A percentile compares a stretch with the other conserved stretches of the same genome.
Conservation (phyloP, 208 protist genomes). For the Trypanosoma cruzi region DNA sequence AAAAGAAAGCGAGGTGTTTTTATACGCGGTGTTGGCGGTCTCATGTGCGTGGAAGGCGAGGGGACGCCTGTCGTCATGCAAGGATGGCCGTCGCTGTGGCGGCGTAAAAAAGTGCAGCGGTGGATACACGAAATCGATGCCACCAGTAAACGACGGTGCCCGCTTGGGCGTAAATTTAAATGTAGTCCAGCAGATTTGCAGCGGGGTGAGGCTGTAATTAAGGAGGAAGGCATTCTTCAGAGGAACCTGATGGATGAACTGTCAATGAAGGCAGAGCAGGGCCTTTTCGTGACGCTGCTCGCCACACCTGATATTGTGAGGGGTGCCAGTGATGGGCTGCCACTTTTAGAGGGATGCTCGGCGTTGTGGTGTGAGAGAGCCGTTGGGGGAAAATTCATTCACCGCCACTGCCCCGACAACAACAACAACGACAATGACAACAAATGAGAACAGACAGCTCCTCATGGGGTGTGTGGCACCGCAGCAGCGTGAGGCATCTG, state of each 20-base stretch:
- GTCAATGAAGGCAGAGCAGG: conserved; percentile 33
- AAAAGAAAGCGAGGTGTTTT: conserved; percentile 34
- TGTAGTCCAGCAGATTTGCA: neutral
- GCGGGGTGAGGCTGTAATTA: conserved; percentile 44
- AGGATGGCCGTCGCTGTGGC: conserved; percentile 12
- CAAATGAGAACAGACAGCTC: neutral
- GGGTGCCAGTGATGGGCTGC: neutral
- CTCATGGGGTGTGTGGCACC: neutral
- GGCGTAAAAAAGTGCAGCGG: neutral
- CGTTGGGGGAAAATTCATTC: neutral
- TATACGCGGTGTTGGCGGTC: conserved; percentile 38
- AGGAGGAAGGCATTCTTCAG: conserved; percentile 43
- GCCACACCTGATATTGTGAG: conserved; percentile 40
- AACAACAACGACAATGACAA: too few relatives aligned
- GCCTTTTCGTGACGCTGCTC: conserved; percentile 57
- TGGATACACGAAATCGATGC: neutral
- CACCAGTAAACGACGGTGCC: neutral
- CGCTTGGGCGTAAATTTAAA: neutral
- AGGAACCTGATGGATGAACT: conserved; percentile 39
- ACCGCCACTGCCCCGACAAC: too few relatives aligned
- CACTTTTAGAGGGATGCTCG: neutral
- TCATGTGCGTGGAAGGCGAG: conserved; percentile 37
- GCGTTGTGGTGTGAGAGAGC: neutral
- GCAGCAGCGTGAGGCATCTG: neutral
- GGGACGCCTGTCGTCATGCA: conserved; percentile 23